Percentiles rank a stretch among this genome's conserved stretches.
Evolutionary conservation across 2,329 filamentous ascomycete species (phyloP).

Genomic region (Xylaria hypoxylon): DNA sequence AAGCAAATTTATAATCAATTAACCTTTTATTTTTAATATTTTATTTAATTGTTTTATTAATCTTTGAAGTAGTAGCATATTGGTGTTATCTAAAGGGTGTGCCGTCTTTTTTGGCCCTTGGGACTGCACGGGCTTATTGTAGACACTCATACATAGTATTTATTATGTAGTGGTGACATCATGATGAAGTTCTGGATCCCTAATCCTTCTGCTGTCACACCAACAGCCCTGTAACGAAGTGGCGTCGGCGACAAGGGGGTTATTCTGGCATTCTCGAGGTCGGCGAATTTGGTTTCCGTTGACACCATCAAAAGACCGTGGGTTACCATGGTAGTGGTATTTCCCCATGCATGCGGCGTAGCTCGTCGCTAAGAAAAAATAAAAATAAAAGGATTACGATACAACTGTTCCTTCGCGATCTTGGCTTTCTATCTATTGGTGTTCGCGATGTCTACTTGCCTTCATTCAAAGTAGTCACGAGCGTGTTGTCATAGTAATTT

Average conservation of each 20-base stretch:
- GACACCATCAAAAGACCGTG: not conserved
- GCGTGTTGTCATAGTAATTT: not conserved
- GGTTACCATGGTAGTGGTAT: not conserved
- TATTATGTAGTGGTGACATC: not conserved
- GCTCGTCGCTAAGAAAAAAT: not conserved
- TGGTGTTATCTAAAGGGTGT: too few species aligned
- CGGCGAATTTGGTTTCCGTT: not conserved
- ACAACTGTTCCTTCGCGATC: slow-evolving; percentile 8
- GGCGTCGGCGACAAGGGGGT: not conserved
- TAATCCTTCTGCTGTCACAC: slow-evolving; percentile 19
- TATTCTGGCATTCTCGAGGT: not conserved
- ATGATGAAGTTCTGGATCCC: slow-evolving; percentile 1
- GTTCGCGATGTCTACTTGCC: not conserved
- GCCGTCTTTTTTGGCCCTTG: too few species aligned
- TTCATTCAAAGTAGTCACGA: not conserved
- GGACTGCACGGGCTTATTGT: too few species aligned
- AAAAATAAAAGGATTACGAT: slow-evolving; percentile 4
- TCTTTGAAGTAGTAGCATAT: too few species aligned
- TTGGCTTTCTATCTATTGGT: slow-evolving; percentile 13
- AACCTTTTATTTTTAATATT: too few species aligned
- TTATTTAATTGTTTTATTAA: too few species aligned
- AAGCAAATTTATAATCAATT: too few species aligned
- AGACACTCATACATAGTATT: too few species aligned
- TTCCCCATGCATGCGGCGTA: not conserved
- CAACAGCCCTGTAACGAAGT: not conserved